Evolutionary conservation across 176 grass and related monocot genomes (phyloP).

Genomic region (Aegilops tauschii): DNA sequence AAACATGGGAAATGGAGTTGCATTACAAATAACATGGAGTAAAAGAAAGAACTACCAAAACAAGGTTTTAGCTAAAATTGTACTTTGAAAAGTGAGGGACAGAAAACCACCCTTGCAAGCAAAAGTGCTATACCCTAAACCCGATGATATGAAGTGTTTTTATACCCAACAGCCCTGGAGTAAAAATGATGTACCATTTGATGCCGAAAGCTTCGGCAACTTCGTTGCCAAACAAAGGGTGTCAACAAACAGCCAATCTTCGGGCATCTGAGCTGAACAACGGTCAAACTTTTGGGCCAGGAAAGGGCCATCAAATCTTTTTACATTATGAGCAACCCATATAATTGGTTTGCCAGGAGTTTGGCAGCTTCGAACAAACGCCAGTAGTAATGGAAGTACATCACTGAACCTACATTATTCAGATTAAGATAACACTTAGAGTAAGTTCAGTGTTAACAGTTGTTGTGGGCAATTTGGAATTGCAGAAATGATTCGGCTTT

Average conservation of each 20-base stretch:
- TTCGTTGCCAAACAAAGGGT: conserved; percentile 47
- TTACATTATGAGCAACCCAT: conserved; percentile 79
- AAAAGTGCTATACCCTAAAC: not conserved
- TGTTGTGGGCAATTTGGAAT: no score
- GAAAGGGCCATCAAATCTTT: conserved; percentile 59
- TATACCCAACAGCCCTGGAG: not conserved
- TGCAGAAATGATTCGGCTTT: no score
- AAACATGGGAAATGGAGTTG: not conserved
- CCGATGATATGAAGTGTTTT: not conserved
- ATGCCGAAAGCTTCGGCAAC: conserved; percentile 41
- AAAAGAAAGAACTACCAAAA: not conserved
- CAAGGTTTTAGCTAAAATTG: no score
- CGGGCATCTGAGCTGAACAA: conserved; percentile 56
- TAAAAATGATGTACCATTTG: conserved; percentile 41
- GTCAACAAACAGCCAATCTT: conserved; percentile 72
- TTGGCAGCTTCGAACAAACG: conserved; percentile 61
- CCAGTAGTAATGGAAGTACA: conserved; percentile 55
- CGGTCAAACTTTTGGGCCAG: conserved; percentile 56
- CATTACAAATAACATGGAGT: not conserved
- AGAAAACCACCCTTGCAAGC: not conserved
- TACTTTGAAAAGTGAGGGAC: no score
- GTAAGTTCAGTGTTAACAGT: no score
- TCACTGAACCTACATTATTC: conserved; percentile 58
- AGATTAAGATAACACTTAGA: conserved; percentile 26
- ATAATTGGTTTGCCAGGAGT: conserved; percentile 64